Percentiles rank a stretch among this genome's conserved stretches.
These are phyloP conservation scores for Starmerella stellata DNA, from an alignment of 805 yeast genomes.

Conservation along the genomic window DNA sequence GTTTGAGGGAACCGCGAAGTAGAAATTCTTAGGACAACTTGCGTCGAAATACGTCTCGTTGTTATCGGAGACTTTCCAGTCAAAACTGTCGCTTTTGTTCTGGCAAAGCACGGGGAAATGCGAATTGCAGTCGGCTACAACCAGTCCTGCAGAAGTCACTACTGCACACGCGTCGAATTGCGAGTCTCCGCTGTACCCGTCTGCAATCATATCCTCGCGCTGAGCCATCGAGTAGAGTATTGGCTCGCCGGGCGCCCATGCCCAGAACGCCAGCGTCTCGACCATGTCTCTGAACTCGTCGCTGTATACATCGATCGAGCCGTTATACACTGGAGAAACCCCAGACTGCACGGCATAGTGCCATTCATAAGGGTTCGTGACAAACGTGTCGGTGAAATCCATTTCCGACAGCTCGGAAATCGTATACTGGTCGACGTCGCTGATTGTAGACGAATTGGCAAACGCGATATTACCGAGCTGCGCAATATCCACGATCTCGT, in stretches of 20 bases:
- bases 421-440: constrained; percentile 1
- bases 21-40: constrained; percentile 22
- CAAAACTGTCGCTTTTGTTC: constrained; percentile 24
- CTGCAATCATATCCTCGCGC: constrained; percentile 10
- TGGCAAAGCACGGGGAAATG: constrained; percentile 40
- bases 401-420: constrained; percentile 4
- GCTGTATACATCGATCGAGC: constrained; percentile 10
- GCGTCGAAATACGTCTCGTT: constrained; percentile 22
- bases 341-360: constrained; percentile 34
- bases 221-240: constrained; percentile 9
- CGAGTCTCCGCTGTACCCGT: constrained; percentile 3
- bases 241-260: constrained; percentile 55
- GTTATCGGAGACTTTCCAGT: constrained; percentile 25
- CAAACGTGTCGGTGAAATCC: constrained; percentile 11
- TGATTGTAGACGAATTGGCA: constrained; percentile 1
- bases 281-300: constrained; percentile 11
- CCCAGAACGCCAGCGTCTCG: constrained; percentile 35
- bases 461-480: constrained; percentile 6
- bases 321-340: constrained; percentile 41
- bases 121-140: constrained; percentile 47
- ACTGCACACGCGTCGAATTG: constrained; percentile 29
- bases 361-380: constrained; percentile 3
- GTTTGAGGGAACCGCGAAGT: constrained; percentile 33
- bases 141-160: constrained; percentile 35
- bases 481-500: background rate